A percentile compares a stretch with the other conserved stretches of the same genome.
phyloP scores from a whole-genome alignment of 441 rosid genomes.

The Eruca vesicaria region DNA sequence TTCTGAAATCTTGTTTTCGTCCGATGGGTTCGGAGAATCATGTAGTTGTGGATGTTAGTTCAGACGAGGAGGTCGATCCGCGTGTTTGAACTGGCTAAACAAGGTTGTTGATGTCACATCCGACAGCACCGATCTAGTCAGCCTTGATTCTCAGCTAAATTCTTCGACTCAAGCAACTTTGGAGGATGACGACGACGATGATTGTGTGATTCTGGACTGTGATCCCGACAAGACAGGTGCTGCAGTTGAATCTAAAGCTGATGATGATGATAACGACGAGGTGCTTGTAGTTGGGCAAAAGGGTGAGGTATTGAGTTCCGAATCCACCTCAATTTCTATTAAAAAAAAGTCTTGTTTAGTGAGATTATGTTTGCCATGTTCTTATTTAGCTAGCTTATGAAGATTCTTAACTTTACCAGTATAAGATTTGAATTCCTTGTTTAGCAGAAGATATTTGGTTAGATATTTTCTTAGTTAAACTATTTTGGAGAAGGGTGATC shows the following conservation, averaged over 20 bases:
- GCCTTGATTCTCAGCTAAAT: constrained; percentile 24
- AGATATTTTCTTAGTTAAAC: too few relatives aligned
- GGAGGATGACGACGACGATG: constrained; percentile 31
- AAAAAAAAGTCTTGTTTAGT: background rate
- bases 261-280: constrained; percentile 49
- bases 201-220: constrained; percentile 68
- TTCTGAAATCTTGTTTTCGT: background rate
- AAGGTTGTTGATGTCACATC: background rate
- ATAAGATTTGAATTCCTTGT: too few relatives aligned
- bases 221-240: constrained; percentile 59
- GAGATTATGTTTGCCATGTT: too few relatives aligned
- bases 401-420: too few relatives aligned
- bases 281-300: constrained; percentile 69
- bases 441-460: too few relatives aligned
- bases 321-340: background rate
- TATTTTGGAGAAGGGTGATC: too few relatives aligned
- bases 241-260: constrained; percentile 33
- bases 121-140: constrained; percentile 45
- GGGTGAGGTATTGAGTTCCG: constrained; percentile 61
- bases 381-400: too few relatives aligned
- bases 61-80: constrained; percentile 59
- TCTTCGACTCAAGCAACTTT: background rate
- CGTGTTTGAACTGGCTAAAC: constrained; percentile 42
- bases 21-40: constrained; percentile 38
- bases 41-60: constrained; percentile 58